These are phyloP conservation scores for Mucor velutinosus DNA, from an alignment of 371 early-diverging fungal species.

Conservation along the genomic window DNA sequence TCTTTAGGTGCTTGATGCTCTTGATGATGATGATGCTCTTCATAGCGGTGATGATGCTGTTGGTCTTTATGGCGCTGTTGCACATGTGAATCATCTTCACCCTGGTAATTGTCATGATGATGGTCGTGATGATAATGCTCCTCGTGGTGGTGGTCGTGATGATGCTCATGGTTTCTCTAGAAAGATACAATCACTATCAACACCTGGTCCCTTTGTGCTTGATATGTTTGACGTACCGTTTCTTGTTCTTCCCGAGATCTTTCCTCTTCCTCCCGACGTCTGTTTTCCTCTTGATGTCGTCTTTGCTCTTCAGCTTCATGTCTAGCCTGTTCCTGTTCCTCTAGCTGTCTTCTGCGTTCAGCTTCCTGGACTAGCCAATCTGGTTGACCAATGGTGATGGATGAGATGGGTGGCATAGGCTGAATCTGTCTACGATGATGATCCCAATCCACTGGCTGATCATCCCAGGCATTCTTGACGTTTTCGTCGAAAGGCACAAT, in stretches of 20 bases:
- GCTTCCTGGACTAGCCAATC: slow-evolving; percentile 19
- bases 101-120: background rate
- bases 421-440: slow-evolving; percentile 28
- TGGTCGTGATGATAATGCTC: background rate
- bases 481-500: slow-evolving; percentile 31
- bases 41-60: slow-evolving; percentile 1
- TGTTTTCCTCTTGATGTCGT: background rate
- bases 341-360: background rate
- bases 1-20: background rate
- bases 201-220: background rate
- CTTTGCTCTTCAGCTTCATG: background rate
- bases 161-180: background rate
- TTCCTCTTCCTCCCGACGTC: slow-evolving; percentile 6
- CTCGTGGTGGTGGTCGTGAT: background rate
- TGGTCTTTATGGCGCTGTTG: background rate
- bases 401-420: slow-evolving; percentile 32
- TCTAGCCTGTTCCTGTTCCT: slow-evolving; percentile 2
- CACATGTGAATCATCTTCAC: background rate
- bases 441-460: slow-evolving; percentile 23
- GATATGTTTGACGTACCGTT: background rate
- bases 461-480: slow-evolving; percentile 39
- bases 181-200: background rate
- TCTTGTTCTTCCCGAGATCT: slow-evolving; percentile 7
- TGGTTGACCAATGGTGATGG: slow-evolving; percentile 25
- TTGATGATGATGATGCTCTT: background rate